phyloP scores from a whole-genome alignment of 176 grass and related monocot genomes.

The Poa pratensis region DNA sequence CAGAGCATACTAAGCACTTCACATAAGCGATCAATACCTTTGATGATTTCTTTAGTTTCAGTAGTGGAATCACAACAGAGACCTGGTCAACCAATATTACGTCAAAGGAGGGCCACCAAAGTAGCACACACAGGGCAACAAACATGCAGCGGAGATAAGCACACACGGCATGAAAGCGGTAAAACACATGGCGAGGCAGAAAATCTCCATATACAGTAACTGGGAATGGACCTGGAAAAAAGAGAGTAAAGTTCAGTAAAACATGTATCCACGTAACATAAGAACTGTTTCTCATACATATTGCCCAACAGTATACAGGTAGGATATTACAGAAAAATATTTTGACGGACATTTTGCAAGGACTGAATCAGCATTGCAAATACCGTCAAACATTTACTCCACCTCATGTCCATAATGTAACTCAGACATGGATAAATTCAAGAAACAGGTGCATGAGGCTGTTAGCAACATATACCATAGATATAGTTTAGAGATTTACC shows the following conservation, averaged over 20 bases:
- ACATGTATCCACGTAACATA: neutral
- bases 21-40: slow-evolving; percentile 66
- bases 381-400: neutral
- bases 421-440: neutral
- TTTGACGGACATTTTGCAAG: neutral
- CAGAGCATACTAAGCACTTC: slow-evolving; percentile 3
- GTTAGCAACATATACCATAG: neutral
- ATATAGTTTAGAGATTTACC: slow-evolving; percentile 50
- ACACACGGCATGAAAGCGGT: slow-evolving; percentile 84
- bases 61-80: slow-evolving; percentile 88
- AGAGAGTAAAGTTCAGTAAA: neutral
- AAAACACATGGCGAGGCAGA: slow-evolving; percentile 85
- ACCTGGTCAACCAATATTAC: slow-evolving; percentile 84
- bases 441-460: neutral
- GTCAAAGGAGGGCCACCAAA: slow-evolving; percentile 83
- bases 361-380: neutral
- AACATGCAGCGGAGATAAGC: slow-evolving; percentile 95
- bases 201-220: slow-evolving; percentile 96
- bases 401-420: neutral
- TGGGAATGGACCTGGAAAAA: slow-evolving; percentile 62
- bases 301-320: neutral
- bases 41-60: slow-evolving; percentile 62
- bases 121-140: slow-evolving; percentile 79
- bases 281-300: neutral
- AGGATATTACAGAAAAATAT: neutral